A percentile compares a stretch with the other conserved stretches of the same genome.
Conservation (phyloP, 768 basidiomycete genomes). For the Lyophyllum semitale region DNA sequence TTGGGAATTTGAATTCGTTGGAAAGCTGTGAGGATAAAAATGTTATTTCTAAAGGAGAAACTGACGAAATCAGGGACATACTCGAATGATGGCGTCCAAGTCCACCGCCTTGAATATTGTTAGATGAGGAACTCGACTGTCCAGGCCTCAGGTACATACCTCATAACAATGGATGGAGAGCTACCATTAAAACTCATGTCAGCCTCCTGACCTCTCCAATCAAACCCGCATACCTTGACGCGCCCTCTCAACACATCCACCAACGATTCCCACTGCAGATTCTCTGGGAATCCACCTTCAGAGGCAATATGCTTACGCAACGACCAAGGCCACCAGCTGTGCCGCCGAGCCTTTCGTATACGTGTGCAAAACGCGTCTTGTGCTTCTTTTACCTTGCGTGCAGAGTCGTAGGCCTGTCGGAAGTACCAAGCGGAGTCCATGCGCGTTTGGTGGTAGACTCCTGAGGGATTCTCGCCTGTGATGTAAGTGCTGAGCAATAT, state of each 20-base stretch:
- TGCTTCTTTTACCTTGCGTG: constrained; percentile 59
- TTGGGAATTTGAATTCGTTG: constrained; percentile 79
- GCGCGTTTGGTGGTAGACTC: constrained; percentile 47
- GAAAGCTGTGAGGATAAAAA: constrained; percentile 45
- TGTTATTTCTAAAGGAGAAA: not conserved
- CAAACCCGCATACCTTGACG: constrained; percentile 54
- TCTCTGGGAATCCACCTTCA: constrained; percentile 59
- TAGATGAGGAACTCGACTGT: not conserved
- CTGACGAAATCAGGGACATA: constrained; percentile 25
- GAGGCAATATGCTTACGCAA: constrained; percentile 1
- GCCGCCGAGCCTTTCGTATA: constrained; percentile 31
- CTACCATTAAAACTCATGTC: constrained; percentile 17
- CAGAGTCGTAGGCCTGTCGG: constrained; percentile 71
- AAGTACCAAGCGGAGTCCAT: constrained; percentile 72
- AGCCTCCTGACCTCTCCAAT: too few relatives aligned
- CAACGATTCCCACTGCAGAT: constrained; percentile 69
- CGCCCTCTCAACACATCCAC: constrained; percentile 73
- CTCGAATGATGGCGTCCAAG: constrained; percentile 66
- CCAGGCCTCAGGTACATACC: constrained; percentile 17
- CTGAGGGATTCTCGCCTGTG: constrained; percentile 60
- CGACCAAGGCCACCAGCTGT: constrained; percentile 11
- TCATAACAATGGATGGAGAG: constrained; percentile 48
- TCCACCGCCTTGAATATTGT: constrained; percentile 52
- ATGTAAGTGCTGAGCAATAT: not conserved
- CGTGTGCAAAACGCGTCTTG: constrained; percentile 70